Conservation (phyloP, 768 basidiomycete species). For the Lactifluus volemus region DNA sequence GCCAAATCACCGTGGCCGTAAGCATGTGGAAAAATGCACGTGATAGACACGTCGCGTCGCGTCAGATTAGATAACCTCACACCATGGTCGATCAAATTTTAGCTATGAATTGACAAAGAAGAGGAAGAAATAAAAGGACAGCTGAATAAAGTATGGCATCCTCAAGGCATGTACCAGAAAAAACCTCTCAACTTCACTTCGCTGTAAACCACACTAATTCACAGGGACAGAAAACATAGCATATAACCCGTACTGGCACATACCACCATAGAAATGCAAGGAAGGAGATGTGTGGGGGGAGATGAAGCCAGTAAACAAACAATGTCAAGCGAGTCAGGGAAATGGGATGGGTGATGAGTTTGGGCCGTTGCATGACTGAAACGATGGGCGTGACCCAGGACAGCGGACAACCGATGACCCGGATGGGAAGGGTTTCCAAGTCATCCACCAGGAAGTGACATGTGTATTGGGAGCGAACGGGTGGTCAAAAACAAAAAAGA, state of each 20-base stretch:
- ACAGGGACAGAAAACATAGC: constrained; percentile 6
- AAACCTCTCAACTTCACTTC: neutral
- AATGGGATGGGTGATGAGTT: neutral
- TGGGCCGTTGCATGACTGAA: neutral
- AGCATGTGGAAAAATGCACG: constrained; percentile 7
- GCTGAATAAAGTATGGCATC: constrained; percentile 10
- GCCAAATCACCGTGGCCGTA: constrained; percentile 6
- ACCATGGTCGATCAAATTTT: neutral
- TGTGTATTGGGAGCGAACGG: neutral
- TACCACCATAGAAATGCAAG: constrained; percentile 18
- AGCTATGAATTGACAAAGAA: neutral
- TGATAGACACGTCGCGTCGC: constrained; percentile 4
- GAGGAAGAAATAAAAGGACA: neutral
- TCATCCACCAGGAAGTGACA: neutral
- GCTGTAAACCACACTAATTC: constrained; percentile 8
- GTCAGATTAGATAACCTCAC: neutral
- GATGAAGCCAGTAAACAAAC: constrained; percentile 4
- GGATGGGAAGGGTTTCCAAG: neutral
- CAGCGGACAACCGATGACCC: neutral
- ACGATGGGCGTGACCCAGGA: neutral
- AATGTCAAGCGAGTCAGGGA: constrained; percentile 1
- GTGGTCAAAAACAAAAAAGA: neutral
- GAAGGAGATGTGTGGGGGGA: constrained; percentile 1
- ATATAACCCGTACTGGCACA: constrained; percentile 14
- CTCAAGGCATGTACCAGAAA: constrained; percentile 16